Conservation (phyloP, 140 eudicot species). For the Oenanthe javanica region DNA sequence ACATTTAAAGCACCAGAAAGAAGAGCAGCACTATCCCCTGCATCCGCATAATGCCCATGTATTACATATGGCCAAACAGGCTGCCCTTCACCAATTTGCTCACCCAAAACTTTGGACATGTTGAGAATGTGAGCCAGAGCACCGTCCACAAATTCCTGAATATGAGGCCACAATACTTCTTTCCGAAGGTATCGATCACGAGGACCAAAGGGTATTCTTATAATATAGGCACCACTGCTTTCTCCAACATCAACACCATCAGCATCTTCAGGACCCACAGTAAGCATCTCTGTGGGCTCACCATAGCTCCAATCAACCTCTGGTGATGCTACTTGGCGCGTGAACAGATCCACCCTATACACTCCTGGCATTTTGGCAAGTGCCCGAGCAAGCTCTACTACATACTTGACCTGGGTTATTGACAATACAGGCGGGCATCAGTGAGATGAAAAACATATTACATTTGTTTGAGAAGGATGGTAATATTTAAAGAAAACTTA, state of each 20-base stretch:
- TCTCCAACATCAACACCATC: conserved; percentile 67
- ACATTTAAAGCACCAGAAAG: conserved; percentile 93
- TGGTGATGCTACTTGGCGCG: conserved; percentile 73
- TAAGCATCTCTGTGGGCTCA: conserved; percentile 91
- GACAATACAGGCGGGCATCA: neutral
- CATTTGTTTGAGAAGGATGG: neutral
- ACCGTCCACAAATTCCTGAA: conserved; percentile 89
- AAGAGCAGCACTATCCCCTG: conserved; percentile 93
- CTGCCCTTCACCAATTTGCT: conserved; percentile 78
- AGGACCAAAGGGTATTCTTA: conserved; percentile 85
- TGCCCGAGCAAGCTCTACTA: conserved; percentile 91
- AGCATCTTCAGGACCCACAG: conserved; percentile 52
- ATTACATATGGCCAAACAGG: conserved; percentile 93
- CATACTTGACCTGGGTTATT: conserved; percentile 62
- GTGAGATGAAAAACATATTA: conserved; percentile 2
- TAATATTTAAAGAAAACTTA: neutral
- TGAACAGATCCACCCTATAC: conserved; percentile 83
- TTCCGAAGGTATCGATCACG: conserved; percentile 68
- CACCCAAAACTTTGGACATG: conserved; percentile 78
- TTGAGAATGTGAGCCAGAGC: conserved; percentile 85
- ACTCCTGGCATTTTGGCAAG: conserved; percentile 81
- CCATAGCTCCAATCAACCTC: conserved; percentile 97
- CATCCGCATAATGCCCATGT: conserved; percentile 95
- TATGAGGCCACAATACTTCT: conserved; percentile 74
- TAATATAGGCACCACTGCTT: conserved; percentile 86